These are phyloP conservation scores for Paxillus rubicundulus DNA, from an alignment of 768 basidiomycete genomes.

Conservation along the genomic window DNA sequence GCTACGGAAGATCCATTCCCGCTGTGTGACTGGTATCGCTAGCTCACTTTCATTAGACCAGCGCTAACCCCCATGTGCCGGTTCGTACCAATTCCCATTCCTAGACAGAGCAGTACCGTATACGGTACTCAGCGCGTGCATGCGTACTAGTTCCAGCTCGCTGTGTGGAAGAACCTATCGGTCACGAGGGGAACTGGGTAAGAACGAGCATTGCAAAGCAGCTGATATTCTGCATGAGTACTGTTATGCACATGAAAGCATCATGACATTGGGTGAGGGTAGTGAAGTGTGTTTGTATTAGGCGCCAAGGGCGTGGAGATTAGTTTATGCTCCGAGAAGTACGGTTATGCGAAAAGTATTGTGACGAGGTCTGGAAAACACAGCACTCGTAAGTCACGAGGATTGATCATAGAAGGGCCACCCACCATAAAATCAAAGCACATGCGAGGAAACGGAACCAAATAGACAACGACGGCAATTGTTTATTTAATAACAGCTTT, in stretches of 20 bases:
- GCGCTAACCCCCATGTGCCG: not conserved
- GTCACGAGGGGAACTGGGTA: not conserved
- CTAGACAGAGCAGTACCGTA: too few species aligned
- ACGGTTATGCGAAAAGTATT: not conserved
- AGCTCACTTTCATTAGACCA: too few species aligned
- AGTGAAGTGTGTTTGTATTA: conserved; percentile 4
- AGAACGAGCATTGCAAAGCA: conserved; percentile 1
- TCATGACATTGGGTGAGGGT: conserved; percentile 9
- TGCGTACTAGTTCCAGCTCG: too few species aligned
- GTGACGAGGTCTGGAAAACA: not conserved
- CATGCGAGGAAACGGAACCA: conserved; percentile 4
- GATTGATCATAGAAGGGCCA: not conserved
- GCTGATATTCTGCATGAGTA: conserved; percentile 4
- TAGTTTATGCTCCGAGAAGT: conserved; percentile 9
- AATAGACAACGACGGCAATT: conserved; percentile 19
- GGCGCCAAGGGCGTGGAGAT: conserved; percentile 4
- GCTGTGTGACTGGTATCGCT: too few species aligned
- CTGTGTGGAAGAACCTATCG: not conserved
- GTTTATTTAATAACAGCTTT: conserved; percentile 6
- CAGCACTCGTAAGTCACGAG: not conserved
- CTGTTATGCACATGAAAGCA: conserved; percentile 22
- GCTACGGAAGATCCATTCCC: too few species aligned
- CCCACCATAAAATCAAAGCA: conserved; percentile 7
- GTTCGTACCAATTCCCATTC: not conserved
- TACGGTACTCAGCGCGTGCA: too few species aligned